These are phyloP conservation scores for Asclepias syriaca DNA, from an alignment of 257 asterid species.

Conservation along the genomic window DNA sequence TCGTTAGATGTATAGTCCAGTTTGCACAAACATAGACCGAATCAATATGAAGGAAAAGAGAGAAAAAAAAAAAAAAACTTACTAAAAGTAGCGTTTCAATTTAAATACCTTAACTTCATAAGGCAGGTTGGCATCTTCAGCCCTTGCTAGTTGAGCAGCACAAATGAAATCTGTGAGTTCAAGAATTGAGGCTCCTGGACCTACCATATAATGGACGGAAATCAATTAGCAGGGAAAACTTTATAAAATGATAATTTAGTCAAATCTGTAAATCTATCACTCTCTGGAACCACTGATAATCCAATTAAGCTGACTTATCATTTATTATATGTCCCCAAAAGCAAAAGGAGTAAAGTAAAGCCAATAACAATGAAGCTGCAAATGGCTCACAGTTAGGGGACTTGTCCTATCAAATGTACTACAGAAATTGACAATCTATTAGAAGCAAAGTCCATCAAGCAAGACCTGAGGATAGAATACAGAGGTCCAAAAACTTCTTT, in stretches of 20 bases:
- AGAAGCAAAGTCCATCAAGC: not conserved
- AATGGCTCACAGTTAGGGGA: not conserved
- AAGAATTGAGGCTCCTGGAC: constrained; percentile 50
- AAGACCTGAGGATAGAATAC: not conserved
- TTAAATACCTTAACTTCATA: constrained; percentile 54
- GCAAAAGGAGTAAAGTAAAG: not conserved
- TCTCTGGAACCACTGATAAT: not conserved
- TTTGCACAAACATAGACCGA: not conserved
- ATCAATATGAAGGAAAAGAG: not conserved
- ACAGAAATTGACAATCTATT: not conserved
- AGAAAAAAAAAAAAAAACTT: not conserved
- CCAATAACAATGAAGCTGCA: not conserved
- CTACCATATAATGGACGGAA: constrained; percentile 28
- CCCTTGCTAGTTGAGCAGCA: constrained; percentile 82
- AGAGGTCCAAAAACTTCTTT: not conserved
- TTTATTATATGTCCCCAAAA: not conserved
- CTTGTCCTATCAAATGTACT: not conserved
- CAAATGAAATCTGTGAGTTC: constrained; percentile 58
- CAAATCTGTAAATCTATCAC: not conserved
- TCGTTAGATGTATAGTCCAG: not conserved
- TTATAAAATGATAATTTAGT: not conserved
- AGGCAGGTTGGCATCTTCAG: constrained; percentile 42
- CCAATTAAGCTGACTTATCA: not conserved
- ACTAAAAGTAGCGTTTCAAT: not conserved
- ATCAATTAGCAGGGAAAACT: not conserved